These are phyloP conservation scores for Pyronema domesticum DNA, from an alignment of 495 filamentous ascomycete genomes.

Conservation along the genomic window DNA sequence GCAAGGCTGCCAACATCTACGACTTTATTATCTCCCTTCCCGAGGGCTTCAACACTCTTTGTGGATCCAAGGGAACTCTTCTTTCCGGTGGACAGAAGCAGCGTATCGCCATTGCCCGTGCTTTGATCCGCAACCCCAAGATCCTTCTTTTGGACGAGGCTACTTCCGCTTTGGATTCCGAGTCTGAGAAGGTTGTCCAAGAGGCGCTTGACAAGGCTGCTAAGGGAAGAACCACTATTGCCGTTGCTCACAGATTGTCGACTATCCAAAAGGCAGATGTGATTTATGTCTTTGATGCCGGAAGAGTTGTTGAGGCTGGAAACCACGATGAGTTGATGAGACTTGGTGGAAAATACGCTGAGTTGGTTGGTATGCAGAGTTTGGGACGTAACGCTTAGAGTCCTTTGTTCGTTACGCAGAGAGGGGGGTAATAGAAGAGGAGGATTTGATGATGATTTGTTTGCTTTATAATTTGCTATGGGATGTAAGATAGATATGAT, in stretches of 20 bases:
- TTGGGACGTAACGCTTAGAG: conserved; percentile 36
- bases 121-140: conserved; percentile 51
- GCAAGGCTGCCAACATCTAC: conserved; percentile 79
- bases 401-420: neutral
- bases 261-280: conserved; percentile 71
- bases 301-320: conserved; percentile 53
- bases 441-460: too few relatives aligned
- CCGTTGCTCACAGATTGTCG: conserved; percentile 54
- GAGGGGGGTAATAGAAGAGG: neutral
- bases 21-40: conserved; percentile 52
- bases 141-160: conserved; percentile 66
- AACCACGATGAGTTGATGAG: conserved; percentile 50
- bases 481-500: too few relatives aligned
- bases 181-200: conserved; percentile 70
- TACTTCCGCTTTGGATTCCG: conserved; percentile 63
- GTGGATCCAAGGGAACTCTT: conserved; percentile 60
- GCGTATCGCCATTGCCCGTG: conserved; percentile 56
- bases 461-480: too few relatives aligned
- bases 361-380: conserved; percentile 65
- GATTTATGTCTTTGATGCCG: conserved; percentile 70
- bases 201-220: conserved; percentile 59
- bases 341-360: conserved; percentile 51
- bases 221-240: conserved; percentile 57
- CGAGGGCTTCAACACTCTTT: conserved; percentile 57
- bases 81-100: conserved; percentile 75